Base-by-base conservation (phyloP, 352 stramenopile genomes). In the Globisporangium mamillatum region DNA sequence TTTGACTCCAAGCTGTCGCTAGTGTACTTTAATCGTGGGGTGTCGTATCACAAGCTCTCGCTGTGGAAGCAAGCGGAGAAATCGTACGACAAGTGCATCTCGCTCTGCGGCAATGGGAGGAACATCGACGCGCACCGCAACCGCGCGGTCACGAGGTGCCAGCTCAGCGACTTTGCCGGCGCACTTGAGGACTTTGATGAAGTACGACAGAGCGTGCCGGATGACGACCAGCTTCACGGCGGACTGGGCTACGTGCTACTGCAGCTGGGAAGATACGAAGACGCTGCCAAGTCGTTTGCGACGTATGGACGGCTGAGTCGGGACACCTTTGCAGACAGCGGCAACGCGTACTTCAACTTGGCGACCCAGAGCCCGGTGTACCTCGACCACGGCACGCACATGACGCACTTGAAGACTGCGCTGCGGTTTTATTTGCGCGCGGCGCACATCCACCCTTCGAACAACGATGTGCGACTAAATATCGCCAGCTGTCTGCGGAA, bases 281-380 rank as follows among this genome's bases (percentile, higher is more conserved):
- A 89, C 32, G 86, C 86, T 8, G 84, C 84, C 1, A 78, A 70
- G 24, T 79, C 80, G 29, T 93, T 93, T 53, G 80, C 81, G 9
- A 79, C 75, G 7, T 90, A 90, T 65, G 84, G 85, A 14, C 75
- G 82, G 0, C 60, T 87, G 9, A 86, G 75, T 52, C 77, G 80
- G 32, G 82, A 93, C 53, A 91, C 84, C 6, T 89, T 86, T 53
- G 78, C 77, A 0, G 86, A 93, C 60, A 88, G 80, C n/a, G 86
- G 82, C 53, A 93, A 92, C 56, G 82, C 84, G 3, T 90, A 90
- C 68, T 91, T 91, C 25, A 93, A 86, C 63, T 66, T 93, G 60
- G 86, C 73, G 9, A 79, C 72, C 18, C 76, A 73, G 38, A 74
- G 62, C 12, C 60, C 78, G 27, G 57, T 25, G 18, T 69, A 71